A percentile compares a stretch with the other conserved stretches of the same genome.
Evolutionary conservation across 1,284 basidiomycete genomes (phyloP).

Genomic region (Cryptococcus amylolentus): DNA sequence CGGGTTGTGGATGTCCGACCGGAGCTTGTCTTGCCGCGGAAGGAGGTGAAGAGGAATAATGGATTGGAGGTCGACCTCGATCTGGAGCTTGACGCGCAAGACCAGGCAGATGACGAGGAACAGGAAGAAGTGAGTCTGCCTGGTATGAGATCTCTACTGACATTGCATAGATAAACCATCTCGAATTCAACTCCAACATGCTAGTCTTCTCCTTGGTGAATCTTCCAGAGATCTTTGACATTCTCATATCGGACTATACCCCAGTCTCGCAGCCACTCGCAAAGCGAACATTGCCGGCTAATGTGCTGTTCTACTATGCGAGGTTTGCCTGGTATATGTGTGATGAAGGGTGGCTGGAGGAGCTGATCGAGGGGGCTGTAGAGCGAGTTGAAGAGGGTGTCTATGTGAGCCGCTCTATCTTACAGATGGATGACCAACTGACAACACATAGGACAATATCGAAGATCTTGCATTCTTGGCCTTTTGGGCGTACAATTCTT

Average conservation of each 20-base stretch:
- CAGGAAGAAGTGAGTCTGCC: conserved; percentile 33
- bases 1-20: conserved; percentile 31
- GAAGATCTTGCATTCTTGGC: conserved; percentile 82
- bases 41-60: conserved; percentile 10
- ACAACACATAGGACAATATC: conserved; percentile 59
- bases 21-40: conserved; percentile 17
- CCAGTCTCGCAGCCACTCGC: conserved; percentile 53
- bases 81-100: conserved; percentile 13
- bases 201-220: conserved; percentile 82
- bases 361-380: conserved; percentile 82
- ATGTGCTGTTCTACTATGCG: conserved; percentile 75
- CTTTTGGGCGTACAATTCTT: conserved; percentile 93
- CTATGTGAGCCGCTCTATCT: conserved; percentile 62
- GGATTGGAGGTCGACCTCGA: conserved; percentile 15
- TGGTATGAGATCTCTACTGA: background rate
- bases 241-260: conserved; percentile 69
- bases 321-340: conserved; percentile 81
- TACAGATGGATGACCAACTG: background rate
- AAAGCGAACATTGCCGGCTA: conserved; percentile 73
- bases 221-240: conserved; percentile 72
- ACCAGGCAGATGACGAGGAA: conserved; percentile 28
- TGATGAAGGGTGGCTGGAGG: conserved; percentile 85
- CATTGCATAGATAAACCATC: background rate
- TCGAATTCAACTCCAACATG: conserved; percentile 49
- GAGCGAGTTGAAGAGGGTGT: conserved; percentile 88